Conservation (phyloP, 2,329 filamentous ascomycete species). For the Chaetomiaceae sp. region DNA sequence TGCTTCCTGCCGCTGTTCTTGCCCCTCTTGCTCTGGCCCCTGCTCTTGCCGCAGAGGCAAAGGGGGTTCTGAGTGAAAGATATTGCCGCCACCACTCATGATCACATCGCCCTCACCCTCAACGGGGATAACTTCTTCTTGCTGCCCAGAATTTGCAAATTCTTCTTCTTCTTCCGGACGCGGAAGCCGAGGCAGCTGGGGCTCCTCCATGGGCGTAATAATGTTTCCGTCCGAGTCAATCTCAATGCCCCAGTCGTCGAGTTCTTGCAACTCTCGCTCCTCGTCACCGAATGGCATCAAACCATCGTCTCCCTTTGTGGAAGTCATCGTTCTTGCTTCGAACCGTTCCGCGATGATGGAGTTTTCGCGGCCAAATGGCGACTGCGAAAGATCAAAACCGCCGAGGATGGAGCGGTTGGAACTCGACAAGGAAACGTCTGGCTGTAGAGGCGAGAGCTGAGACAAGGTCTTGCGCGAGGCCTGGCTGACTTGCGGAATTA, state of each 20-base stretch:
- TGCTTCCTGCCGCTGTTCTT: background rate
- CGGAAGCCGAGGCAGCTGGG: constrained; percentile 41
- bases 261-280: constrained; percentile 32
- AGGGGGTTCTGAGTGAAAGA: constrained; percentile 31
- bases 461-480: constrained; percentile 38
- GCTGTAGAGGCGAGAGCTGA: constrained; percentile 43
- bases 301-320: constrained; percentile 29
- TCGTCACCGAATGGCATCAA: constrained; percentile 35
- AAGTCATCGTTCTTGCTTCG: constrained; percentile 13
- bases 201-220: constrained; percentile 39
- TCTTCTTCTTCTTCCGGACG: constrained; percentile 10
- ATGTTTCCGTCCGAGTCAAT: constrained; percentile 51
- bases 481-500: constrained; percentile 35
- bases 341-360: constrained; percentile 20
- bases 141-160: background rate
- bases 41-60: constrained; percentile 2
- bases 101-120: constrained; percentile 33
- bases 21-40: constrained; percentile 19
- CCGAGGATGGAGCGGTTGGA: constrained; percentile 20
- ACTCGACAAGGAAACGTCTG: constrained; percentile 19
- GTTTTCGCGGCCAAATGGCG: constrained; percentile 21
- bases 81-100: constrained; percentile 37
- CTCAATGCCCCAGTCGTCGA: constrained; percentile 43
- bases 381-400: constrained; percentile 22
- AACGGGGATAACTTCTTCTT: constrained; percentile 19